Percentiles rank a stretch among this genome's conserved stretches.
These are phyloP conservation scores for Aspergillus candidus DNA, from an alignment of 2,329 filamentous ascomycete genomes.

Conservation along the genomic window DNA sequence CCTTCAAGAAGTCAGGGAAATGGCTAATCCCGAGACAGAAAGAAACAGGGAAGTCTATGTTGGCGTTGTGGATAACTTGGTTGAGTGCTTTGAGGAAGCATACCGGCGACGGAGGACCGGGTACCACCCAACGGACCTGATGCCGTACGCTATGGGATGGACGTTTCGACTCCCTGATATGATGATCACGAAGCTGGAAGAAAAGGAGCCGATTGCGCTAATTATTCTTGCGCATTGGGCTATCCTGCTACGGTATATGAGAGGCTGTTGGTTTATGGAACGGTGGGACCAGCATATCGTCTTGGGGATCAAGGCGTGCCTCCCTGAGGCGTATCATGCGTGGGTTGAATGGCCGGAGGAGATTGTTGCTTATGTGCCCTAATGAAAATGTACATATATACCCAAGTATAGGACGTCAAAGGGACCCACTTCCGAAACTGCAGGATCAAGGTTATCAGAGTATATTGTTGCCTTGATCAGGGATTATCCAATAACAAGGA, in stretches of 20 bases:
- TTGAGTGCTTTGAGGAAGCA: slow-evolving; percentile 12
- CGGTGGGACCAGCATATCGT: slow-evolving; percentile 31
- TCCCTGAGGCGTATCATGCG: slow-evolving; percentile 12
- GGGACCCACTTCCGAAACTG: too few relatives aligned
- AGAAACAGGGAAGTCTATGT: slow-evolving; percentile 4
- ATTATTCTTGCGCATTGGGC: slow-evolving; percentile 27
- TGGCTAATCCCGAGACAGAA: slow-evolving; percentile 7
- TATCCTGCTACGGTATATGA: slow-evolving; percentile 27
- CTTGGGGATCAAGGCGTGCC: slow-evolving; percentile 17
- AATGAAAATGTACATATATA: too few relatives aligned
- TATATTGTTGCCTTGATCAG: too few relatives aligned
- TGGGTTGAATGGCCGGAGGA: slow-evolving; percentile 26
- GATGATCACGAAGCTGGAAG: slow-evolving; percentile 21
- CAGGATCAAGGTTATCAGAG: too few relatives aligned
- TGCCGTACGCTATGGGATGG: slow-evolving; percentile 26
- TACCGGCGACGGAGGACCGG: slow-evolving; percentile 12
- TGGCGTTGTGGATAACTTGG: slow-evolving; percentile 10
- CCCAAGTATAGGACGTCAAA: too few relatives aligned
- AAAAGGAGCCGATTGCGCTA: slow-evolving; percentile 21
- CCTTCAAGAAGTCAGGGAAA: slow-evolving; percentile 7
- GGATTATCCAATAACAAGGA: too few relatives aligned
- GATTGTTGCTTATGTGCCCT: background rate
- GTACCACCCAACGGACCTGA: slow-evolving; percentile 12
- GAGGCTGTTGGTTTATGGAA: slow-evolving; percentile 27
- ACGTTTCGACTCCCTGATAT: slow-evolving; percentile 21